A percentile compares a stretch with the other conserved stretches of the same genome.
These are phyloP conservation scores for Agaricus sinodeliciosus DNA, from an alignment of 768 basidiomycete genomes.

Conservation along the genomic window DNA sequence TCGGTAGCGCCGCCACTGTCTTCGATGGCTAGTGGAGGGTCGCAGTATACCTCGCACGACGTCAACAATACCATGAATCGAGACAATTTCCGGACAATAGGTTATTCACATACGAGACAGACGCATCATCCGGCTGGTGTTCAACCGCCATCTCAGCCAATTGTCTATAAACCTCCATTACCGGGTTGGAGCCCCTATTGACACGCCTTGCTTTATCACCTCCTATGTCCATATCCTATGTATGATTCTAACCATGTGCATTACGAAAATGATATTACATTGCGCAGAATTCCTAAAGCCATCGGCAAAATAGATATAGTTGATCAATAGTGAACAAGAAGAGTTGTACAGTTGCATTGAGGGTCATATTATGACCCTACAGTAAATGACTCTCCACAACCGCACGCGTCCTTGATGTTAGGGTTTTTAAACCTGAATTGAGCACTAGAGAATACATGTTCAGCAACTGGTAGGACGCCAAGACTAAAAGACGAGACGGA, in stretches of 20 bases:
- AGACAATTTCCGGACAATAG: background rate
- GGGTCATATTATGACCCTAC: conserved; percentile 33
- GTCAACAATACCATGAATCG: background rate
- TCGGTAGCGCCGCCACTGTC: background rate
- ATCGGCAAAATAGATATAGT: background rate
- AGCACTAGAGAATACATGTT: conserved; percentile 37
- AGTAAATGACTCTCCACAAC: conserved; percentile 90
- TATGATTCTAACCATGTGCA: background rate
- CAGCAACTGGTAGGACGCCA: background rate
- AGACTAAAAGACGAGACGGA: conserved; percentile 27
- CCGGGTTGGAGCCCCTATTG: conserved; percentile 3
- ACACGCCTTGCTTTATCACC: background rate
- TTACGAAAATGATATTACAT: conserved; percentile 4
- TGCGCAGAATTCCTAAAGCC: background rate
- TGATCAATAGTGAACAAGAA: conserved; percentile 2
- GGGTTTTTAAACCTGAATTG: conserved; percentile 86
- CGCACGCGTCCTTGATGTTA: conserved; percentile 92
- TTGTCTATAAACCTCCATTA: background rate
- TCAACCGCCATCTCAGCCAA: background rate
- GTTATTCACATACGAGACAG: background rate
- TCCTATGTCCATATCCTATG: background rate
- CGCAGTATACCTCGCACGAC: background rate
- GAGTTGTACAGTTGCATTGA: background rate
- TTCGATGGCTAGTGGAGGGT: background rate
- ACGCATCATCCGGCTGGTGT: background rate